Evolutionary conservation across 768 basidiomycete species (phyloP).

Genomic region (Psilocybe sp.): DNA sequence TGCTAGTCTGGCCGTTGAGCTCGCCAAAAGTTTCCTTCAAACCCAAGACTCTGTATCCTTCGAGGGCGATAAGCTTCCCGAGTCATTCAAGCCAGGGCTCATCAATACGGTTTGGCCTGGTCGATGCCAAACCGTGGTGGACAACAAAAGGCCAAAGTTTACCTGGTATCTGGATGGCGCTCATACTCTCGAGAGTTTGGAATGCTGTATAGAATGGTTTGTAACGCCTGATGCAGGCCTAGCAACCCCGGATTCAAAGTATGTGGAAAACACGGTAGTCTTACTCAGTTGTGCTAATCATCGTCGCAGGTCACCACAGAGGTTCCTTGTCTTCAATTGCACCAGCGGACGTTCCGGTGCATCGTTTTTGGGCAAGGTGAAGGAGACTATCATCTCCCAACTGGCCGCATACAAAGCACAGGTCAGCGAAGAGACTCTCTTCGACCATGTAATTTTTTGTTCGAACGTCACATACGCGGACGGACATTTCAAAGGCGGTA

Average conservation of each 20-base stretch:
- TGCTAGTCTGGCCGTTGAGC: slow-evolving; percentile 77
- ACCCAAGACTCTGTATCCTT: slow-evolving; percentile 21
- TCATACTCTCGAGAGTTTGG: slow-evolving; percentile 89
- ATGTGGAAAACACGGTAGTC: slow-evolving; percentile 4
- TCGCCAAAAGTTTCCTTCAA: slow-evolving; percentile 65
- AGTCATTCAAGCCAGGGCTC: slow-evolving; percentile 59
- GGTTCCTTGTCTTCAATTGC: slow-evolving; percentile 92
- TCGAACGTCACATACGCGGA: slow-evolving; percentile 93
- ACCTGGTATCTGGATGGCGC: slow-evolving; percentile 96
- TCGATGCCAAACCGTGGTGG: slow-evolving; percentile 81
- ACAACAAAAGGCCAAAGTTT: slow-evolving; percentile 46
- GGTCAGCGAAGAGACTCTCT: slow-evolving; percentile 48
- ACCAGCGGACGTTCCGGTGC: slow-evolving; percentile 84
- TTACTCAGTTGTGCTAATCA: slow-evolving; percentile 1
- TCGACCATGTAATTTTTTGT: slow-evolving; percentile 90
- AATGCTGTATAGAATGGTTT: slow-evolving; percentile 89
- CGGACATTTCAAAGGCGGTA: slow-evolving; percentile 89
- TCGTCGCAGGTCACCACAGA: slow-evolving; percentile 27
- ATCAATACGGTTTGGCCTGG: slow-evolving; percentile 85
- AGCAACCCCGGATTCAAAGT: slow-evolving; percentile 9
- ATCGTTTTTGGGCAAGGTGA: slow-evolving; percentile 61
- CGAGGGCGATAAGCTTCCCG: slow-evolving; percentile 39
- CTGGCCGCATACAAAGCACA: slow-evolving; percentile 38
- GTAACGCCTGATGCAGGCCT: slow-evolving; percentile 57
- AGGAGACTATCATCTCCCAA: slow-evolving; percentile 46